Evolutionary conservation across 495 filamentous ascomycete genomes (phyloP), one percentile per base, ranked within the genome.

Genomic region (Penicillium argentinense): DNA sequence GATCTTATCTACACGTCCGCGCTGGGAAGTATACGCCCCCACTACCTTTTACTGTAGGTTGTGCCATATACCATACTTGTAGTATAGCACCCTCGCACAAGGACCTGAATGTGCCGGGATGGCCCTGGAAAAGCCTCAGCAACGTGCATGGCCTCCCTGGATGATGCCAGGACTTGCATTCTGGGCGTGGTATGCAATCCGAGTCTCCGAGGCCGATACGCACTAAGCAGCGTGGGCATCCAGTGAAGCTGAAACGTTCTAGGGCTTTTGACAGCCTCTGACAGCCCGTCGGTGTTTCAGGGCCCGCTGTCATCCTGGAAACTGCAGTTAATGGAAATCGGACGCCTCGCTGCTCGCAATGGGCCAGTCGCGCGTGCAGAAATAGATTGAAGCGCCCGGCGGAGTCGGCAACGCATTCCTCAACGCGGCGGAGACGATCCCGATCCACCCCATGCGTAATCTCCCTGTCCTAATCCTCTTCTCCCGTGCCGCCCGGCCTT

Each of bases 361-460:
- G 13, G 6, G 38, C 17, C 46, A 26, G 25, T 37, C 16, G 16
- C 32, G 14, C 33, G 18, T 36, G 33, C 33, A 29, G 21, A 8
- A 44, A 21, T 32, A 16, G 27, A 17, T 14, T 8, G 26, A n/a
- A 44, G 25, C n/a, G n/a, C n/a, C n/a, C n/a, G 17, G 26, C 16
- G 16, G 11, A 21, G n/a, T 28, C 11, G 25, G 32, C 16, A 16
- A 42, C 32, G 46, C 56, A 63, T 63, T 63, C 59, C 45, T 42
- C 28, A 39, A 45, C 48, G 55, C 40, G 56, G 59, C 50, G 26
- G 44, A 51, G 13, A 32, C 45, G 42, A 30, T 48, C 50, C 51
- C 33, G 33, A 36, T 47, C 53, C 23, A 39, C 18, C 39, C 44
- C 45, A 25, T 49, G 46, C 53, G 51, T 56, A 55, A 58, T 57